phyloP scores from a whole-genome alignment of 495 filamentous ascomycete species.

The Xylaria curta region DNA sequence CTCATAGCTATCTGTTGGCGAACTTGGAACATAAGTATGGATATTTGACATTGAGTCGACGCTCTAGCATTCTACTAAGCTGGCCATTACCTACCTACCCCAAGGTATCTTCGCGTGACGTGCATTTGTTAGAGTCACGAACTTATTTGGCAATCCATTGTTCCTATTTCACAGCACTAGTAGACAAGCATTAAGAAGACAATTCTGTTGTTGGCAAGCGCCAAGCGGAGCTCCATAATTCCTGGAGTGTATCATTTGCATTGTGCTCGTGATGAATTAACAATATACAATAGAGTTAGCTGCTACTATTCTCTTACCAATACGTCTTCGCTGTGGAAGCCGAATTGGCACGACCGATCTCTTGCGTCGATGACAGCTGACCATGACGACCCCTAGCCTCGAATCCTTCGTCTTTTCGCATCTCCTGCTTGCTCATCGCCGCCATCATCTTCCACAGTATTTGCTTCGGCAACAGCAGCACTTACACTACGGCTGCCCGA shows the following conservation, averaged over 20 bases:
- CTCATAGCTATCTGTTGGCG: no score
- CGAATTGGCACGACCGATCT: background rate
- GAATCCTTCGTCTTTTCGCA: conserved; percentile 37
- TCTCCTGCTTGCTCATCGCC: conserved; percentile 37
- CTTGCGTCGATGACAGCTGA: background rate
- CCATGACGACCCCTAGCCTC: conserved; percentile 28
- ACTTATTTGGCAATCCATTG: background rate
- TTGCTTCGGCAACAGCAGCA: conserved; percentile 35
- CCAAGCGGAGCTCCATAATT: background rate
- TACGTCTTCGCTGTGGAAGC: background rate
- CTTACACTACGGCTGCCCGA: conserved; percentile 40
- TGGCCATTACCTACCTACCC: background rate
- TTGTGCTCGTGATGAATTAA: background rate
- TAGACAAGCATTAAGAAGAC: background rate
- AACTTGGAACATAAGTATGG: no score
- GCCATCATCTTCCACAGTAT: conserved; percentile 36
- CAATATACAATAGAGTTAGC: conserved; percentile 14
- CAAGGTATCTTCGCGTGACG: background rate
- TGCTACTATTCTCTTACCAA: background rate
- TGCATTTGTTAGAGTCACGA: background rate
- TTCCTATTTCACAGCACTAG: background rate
- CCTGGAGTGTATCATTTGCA: background rate
- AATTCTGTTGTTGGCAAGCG: background rate
- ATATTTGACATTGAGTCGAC: no score
- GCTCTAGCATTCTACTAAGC: no score